Evolutionary conservation across 2,329 filamentous ascomycete species (phyloP), one percentile per base, ranked within the genome.

Genomic region (Daldinia sp.): DNA sequence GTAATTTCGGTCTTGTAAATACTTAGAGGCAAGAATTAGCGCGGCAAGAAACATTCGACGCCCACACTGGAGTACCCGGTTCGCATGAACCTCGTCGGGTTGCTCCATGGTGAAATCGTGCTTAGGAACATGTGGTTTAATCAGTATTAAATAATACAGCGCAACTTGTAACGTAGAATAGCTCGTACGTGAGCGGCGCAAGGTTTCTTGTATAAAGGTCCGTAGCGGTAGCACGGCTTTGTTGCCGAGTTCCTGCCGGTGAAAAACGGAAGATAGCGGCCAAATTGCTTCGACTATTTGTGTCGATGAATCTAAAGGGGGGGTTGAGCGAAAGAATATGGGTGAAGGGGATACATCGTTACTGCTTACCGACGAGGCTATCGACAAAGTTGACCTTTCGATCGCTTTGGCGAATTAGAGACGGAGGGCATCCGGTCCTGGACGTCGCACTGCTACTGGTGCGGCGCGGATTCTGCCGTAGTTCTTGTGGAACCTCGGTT

Each of bases 141-240:
- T 94, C 74, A 98, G 87, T 77, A 99, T 91, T 77, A 99, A 84
- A 79, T 99, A 99, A 81, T 98, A 99, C 70, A 99, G 85, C 28
- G 96, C 95, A 68, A 99, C 96, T 82, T 98, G 96, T 61, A 99
- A 85, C 33, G 96, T 99, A 66, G 95, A 98, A 83, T 98, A 99
- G 83, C 94, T 98, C 48, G 96, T 97, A 76, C 95, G 91, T 68
- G 96, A 99, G 75, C 96, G 90, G 74, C 94, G 92, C 73, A 99
- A 86, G 20, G 96, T 98, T 85, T 98, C 96, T 82, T 98, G 94
- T 76, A 99, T 98, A 79, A 98, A 99, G 60, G 92, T 97, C 74
- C 94, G 92, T 76, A 99, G 86, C 67, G 95, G 94, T 73, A 99
- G 84, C 68, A 98, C 92, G 59, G 92, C 89, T 79, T 92, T 93